Conservation (phyloP, 2,329 filamentous ascomycete species). For the Curvularia sp. region DNA sequence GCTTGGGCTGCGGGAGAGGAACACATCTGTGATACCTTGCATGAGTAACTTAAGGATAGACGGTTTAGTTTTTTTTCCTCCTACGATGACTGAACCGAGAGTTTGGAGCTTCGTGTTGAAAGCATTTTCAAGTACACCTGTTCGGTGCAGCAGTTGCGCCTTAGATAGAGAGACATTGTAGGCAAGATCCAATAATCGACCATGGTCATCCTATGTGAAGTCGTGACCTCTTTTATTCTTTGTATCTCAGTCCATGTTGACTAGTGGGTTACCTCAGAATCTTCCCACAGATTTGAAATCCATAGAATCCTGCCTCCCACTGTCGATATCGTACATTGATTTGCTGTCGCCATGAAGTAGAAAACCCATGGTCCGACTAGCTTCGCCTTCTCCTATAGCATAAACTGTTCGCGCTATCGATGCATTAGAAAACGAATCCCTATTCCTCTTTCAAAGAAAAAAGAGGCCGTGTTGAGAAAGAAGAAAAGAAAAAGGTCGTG, state of each 20-base stretch:
- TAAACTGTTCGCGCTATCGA: neutral
- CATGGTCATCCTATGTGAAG: neutral
- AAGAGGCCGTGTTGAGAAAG: neutral
- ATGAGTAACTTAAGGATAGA: conserved; percentile 3
- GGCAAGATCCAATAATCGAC: neutral
- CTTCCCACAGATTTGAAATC: neutral
- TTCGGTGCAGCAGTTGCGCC: neutral
- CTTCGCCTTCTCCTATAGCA: neutral
- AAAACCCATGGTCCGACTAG: neutral
- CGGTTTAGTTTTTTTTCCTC: neutral
- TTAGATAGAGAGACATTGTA: neutral
- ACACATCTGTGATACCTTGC: neutral
- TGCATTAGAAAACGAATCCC: neutral
- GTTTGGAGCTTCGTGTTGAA: neutral
- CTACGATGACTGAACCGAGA: neutral
- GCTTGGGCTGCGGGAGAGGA: conserved; percentile 3
- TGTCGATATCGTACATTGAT: neutral
- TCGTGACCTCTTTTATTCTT: neutral
- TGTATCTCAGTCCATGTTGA: neutral
- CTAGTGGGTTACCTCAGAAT: neutral
- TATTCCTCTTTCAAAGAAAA: neutral
- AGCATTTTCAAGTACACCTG: neutral
- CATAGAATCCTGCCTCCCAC: neutral
- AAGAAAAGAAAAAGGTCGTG: neutral
- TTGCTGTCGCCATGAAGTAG: neutral